These are phyloP conservation scores for Cynara cardunculus DNA, from an alignment of 129 eudicot genomes.

Conservation along the genomic window DNA sequence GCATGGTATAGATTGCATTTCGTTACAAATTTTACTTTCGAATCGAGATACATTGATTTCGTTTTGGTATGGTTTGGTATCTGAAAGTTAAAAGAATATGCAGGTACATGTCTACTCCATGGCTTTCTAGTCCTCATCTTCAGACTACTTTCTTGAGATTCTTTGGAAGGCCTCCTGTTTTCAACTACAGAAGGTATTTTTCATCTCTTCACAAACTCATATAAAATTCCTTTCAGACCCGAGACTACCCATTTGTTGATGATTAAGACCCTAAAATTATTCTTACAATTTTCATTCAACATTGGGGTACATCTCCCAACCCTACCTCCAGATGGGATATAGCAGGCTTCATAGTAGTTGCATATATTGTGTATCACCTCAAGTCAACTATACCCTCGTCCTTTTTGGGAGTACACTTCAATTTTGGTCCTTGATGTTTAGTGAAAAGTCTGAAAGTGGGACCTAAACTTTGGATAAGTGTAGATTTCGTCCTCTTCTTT, in stretches of 20 bases:
- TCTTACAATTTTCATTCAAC: not conserved
- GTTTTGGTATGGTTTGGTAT: too few relatives aligned
- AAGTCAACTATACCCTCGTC: not conserved
- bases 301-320: not conserved
- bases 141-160: constrained; percentile 68
- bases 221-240: too few relatives aligned
- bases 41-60: not conserved
- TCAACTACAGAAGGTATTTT: constrained; percentile 56
- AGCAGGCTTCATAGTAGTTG: not conserved
- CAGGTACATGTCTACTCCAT: constrained; percentile 87
- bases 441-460: not conserved
- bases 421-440: not conserved
- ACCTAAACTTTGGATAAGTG: not conserved
- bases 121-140: constrained; percentile 95
- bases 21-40: not conserved
- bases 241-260: too few relatives aligned
- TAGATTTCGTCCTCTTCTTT: not conserved
- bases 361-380: not conserved
- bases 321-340: too few relatives aligned
- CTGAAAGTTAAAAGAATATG: constrained; percentile 12
- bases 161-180: constrained; percentile 64
- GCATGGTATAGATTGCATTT: not conserved
- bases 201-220: not conserved
- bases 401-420: not conserved
- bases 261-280: too few relatives aligned